Percentiles rank a stretch among this genome's conserved stretches.
Conservation (phyloP, 768 basidiomycete species). For the Lentinula raphanica region DNA sequence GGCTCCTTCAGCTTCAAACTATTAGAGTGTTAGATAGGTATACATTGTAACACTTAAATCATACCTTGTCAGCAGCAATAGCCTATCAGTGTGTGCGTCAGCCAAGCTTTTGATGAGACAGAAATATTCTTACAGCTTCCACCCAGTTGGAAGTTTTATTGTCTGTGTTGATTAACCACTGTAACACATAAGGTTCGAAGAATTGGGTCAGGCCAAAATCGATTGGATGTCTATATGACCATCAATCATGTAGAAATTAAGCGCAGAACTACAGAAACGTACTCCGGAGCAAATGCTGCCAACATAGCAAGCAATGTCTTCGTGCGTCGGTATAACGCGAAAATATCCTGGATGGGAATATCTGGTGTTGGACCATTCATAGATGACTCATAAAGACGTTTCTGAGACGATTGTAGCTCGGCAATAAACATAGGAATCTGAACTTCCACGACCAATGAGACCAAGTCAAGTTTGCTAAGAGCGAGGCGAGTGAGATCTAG, state of each 20-base stretch:
- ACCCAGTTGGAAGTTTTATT: constrained; percentile 93
- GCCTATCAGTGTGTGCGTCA: constrained; percentile 40
- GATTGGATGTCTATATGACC: constrained; percentile 40
- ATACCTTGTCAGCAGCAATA: constrained; percentile 76
- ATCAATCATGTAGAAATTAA: not conserved
- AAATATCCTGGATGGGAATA: constrained; percentile 86
- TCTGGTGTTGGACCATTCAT: constrained; percentile 85
- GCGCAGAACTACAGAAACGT: constrained; percentile 24
- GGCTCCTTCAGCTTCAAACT: constrained; percentile 75
- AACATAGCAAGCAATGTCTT: constrained; percentile 77
- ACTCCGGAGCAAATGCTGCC: constrained; percentile 76
- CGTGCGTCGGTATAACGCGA: constrained; percentile 76
- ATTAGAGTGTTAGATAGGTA: constrained; percentile 6
- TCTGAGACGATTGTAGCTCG: constrained; percentile 66
- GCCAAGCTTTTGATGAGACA: not conserved
- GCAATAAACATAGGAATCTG: constrained; percentile 59
- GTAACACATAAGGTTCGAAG: constrained; percentile 83
- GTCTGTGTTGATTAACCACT: constrained; percentile 88
- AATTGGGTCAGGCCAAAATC: constrained; percentile 68
- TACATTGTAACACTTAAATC: not conserved
- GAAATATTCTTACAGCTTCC: constrained; percentile 57
- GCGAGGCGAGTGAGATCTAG: not conserved
- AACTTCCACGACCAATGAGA: constrained; percentile 67
- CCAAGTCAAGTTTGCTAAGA: constrained; percentile 64
- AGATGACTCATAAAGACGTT: constrained; percentile 74